Evolutionary conservation across 225 moss, liverwort and hornwort genomes (phyloP), one percentile per base, ranked within the genome.

Genomic region (Polytrichum commune): DNA sequence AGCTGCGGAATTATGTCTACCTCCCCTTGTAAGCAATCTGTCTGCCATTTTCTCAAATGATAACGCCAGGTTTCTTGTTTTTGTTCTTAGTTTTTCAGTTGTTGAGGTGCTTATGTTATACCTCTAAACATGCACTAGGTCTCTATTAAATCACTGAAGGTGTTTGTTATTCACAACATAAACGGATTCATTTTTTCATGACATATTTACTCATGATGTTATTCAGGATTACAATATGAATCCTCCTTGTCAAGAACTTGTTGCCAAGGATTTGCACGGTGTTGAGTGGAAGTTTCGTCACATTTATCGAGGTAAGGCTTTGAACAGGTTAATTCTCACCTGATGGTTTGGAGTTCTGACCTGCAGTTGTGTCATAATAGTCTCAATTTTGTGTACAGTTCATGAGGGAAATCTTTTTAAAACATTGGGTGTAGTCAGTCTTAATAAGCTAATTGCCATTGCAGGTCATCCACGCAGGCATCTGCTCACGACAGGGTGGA

Each of bases 241-340:
- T 60, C 83, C 93, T 62, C 93, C 93, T 23, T 87, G 89, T 2
- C 95, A 95, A 79, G 91, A 91, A 80, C 90, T 95, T 61, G 92
- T 90, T 20, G 95, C 95, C 29, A 82, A 87, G 71, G 95, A 95
- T 73, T 74, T 95, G 73, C 95, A 95, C 70, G 95, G 89, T 67
- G 84, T 88, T 18, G 95, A 95, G 60, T 95, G 95, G 95, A 84
- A 82, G 54, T 95, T 95, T 68, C 92, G 95, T 54, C 95, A 95
- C 74, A 95, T 95, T 70, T 95, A 92, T 71, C 74, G 95, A 68
- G 95, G 95, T 95, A 62, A 19, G 4, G 13, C 26, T 22, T n/a
- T 60, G 7, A 60, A 60, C 22, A 25, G 6, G 25, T 60, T 1
- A 46, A 46, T 13, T 46, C 46, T 46, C 46, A 46, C 10, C 13